A percentile compares a stretch with the other conserved stretches of the same genome.
Conservation (phyloP, 139 green algal genomes). For the Pleodorina starrii region DNA sequence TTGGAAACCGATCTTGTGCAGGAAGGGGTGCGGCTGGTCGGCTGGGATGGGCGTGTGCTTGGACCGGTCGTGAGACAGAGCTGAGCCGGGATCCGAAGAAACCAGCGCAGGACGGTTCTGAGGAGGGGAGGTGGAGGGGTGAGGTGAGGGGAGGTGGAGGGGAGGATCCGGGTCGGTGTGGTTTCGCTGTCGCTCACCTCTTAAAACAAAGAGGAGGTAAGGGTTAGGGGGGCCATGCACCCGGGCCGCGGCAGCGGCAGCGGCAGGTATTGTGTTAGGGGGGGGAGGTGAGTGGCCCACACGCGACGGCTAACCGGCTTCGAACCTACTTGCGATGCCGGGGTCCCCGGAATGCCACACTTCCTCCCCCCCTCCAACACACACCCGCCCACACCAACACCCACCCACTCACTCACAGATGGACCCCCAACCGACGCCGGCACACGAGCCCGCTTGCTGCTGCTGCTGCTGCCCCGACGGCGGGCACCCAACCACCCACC, state of each 20-base stretch:
- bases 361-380: too few species aligned
- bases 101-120: slow-evolving; percentile 4
- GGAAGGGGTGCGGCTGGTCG: slow-evolving; percentile 67
- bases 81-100: not conserved
- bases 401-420: too few species aligned
- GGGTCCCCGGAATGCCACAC: too few species aligned
- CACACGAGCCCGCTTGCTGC: too few species aligned
- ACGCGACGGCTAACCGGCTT: too few species aligned
- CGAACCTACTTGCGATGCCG: too few species aligned
- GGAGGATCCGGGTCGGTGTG: not conserved
- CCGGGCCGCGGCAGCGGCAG: too few species aligned
- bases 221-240: not conserved
- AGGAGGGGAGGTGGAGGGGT: not conserved
- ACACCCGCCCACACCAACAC: too few species aligned
- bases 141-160: not conserved
- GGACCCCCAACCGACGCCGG: too few species aligned
- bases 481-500: not conserved
- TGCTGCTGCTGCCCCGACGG: not conserved
- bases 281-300: too few species aligned
- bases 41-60: slow-evolving; percentile 65
- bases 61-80: slow-evolving; percentile 60
- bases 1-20: slow-evolving; percentile 70
- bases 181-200: too few species aligned
- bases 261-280: too few species aligned
- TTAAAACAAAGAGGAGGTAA: not conserved